These are phyloP conservation scores for Salvia hispanica DNA, from an alignment of 257 asterid genomes.

Conservation along the genomic window DNA sequence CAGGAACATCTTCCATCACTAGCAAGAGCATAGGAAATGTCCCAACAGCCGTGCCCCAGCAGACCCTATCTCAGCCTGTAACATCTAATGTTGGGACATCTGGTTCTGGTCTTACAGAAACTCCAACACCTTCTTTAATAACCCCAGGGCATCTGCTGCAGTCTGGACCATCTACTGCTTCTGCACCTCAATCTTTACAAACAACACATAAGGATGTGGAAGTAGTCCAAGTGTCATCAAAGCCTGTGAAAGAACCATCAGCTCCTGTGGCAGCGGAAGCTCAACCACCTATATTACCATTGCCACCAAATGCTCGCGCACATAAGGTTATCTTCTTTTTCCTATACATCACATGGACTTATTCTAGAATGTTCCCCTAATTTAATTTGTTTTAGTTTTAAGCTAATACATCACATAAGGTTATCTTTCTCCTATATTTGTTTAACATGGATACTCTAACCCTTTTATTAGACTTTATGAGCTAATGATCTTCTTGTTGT, in stretches of 20 bases:
- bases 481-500: constrained; percentile 29
- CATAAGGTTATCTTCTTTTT: constrained; percentile 53
- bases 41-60: constrained; percentile 50
- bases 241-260: constrained; percentile 46
- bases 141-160: constrained; percentile 92
- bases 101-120: constrained; percentile 48
- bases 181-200: constrained; percentile 53
- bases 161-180: constrained; percentile 48
- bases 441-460: background rate
- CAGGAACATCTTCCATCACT: constrained; percentile 26
- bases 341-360: background rate
- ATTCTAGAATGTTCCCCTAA: too few relatives aligned
- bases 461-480: background rate
- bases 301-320: constrained; percentile 59
- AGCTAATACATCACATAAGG: too few relatives aligned
- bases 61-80: constrained; percentile 41
- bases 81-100: constrained; percentile 50
- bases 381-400: too few relatives aligned
- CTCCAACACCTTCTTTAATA: constrained; percentile 60
- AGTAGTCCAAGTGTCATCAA: constrained; percentile 66
- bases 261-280: constrained; percentile 51
- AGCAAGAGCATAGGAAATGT: constrained; percentile 44
- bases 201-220: constrained; percentile 80
- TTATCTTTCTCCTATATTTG: constrained; percentile 22
- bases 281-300: constrained; percentile 86